phyloP scores from a whole-genome alignment of 257 asterid species.

The Primulina eburnea region DNA sequence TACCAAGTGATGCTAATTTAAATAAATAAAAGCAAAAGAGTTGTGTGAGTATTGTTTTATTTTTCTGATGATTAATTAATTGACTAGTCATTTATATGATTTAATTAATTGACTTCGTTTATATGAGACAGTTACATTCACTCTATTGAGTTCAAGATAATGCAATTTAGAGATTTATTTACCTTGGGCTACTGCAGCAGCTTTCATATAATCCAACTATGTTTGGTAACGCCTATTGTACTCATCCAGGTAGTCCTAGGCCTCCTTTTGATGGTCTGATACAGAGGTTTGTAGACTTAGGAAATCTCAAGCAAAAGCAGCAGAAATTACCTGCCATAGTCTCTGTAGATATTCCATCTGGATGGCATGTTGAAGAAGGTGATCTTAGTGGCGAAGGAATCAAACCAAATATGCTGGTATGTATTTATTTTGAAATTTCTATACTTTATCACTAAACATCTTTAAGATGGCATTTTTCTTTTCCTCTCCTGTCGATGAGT shows the following conservation, averaged over 20 bases:
- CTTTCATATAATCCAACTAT: constrained; percentile 12
- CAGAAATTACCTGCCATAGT: constrained; percentile 60
- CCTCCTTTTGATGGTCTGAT: constrained; percentile 91
- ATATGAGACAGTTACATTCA: neutral
- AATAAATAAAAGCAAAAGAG: too few relatives aligned
- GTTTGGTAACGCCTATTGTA: constrained; percentile 27
- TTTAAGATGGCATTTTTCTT: constrained; percentile 13
- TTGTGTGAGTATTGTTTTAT: too few relatives aligned
- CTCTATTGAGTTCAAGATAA: constrained; percentile 11
- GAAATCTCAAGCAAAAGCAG: constrained; percentile 36
- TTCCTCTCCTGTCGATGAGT: constrained; percentile 19
- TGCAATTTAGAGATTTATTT: constrained; percentile 8
- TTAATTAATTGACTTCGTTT: neutral
- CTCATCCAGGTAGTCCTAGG: constrained; percentile 74
- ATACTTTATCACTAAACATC: constrained; percentile 4
- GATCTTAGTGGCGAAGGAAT: constrained; percentile 73
- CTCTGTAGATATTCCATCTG: constrained; percentile 96
- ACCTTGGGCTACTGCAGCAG: constrained; percentile 13
- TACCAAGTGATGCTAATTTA: neutral
- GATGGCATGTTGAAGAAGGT: constrained; percentile 99
- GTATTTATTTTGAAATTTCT: constrained; percentile 20
- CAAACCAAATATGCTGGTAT: constrained; percentile 88
- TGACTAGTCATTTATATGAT: neutral
- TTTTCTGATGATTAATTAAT: neutral
- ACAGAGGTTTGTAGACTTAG: constrained; percentile 51